phyloP scores from a whole-genome alignment of 352 stramenopile species.

The Aphanomyces cochlioides region DNA sequence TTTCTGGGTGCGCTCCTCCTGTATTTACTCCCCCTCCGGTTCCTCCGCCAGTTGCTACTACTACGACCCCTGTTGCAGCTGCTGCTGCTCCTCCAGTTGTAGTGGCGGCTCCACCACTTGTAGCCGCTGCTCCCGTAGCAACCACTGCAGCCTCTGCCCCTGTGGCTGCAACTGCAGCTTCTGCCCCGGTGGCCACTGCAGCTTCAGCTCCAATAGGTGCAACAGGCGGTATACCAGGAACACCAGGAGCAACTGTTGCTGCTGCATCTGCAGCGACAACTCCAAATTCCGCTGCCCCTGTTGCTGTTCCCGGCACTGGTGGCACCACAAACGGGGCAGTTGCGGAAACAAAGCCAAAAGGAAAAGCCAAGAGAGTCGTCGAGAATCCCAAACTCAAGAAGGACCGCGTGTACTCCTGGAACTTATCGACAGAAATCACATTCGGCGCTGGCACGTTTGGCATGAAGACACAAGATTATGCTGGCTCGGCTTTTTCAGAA shows the following conservation, averaged over 20 bases:
- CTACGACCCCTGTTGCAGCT: background rate
- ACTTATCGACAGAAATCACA: background rate
- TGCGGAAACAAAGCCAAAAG: background rate
- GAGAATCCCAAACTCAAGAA: slow-evolving; percentile 7
- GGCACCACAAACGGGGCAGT: no score
- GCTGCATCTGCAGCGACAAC: no score
- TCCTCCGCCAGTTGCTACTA: background rate
- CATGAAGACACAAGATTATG: slow-evolving; percentile 22
- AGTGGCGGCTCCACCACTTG: background rate
- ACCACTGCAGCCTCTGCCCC: background rate
- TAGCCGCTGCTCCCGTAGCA: background rate
- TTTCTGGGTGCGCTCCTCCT: background rate
- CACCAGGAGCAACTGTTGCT: no score
- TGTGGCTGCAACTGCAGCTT: background rate
- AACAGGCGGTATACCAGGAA: no score
- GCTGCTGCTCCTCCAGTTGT: background rate
- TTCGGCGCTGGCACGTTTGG: background rate
- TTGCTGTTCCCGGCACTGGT: no score
- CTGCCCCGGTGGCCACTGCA: no score
- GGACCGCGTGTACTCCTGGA: background rate
- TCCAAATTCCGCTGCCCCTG: no score
- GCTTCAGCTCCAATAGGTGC: no score
- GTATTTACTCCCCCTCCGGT: background rate
- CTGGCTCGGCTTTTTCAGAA: slow-evolving; percentile 6
- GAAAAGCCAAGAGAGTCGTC: background rate